Conservation (phyloP, 441 rosid species). For the Rhodomyrtus psidioides region DNA sequence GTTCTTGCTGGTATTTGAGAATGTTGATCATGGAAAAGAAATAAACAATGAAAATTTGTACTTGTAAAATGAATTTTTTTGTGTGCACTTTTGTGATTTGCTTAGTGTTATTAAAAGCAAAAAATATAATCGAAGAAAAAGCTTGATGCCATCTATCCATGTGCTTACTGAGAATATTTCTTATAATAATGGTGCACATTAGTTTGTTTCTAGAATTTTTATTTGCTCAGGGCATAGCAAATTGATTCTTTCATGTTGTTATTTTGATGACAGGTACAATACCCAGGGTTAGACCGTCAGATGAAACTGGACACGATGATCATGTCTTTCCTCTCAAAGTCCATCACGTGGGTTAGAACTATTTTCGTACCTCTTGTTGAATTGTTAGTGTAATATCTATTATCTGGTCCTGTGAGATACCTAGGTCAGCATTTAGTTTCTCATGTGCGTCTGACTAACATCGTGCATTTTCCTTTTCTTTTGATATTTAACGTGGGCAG, state of each 20-base stretch:
- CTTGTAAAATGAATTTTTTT: background rate
- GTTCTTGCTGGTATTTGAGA: background rate
- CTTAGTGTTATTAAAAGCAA: background rate
- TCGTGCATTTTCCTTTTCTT: background rate
- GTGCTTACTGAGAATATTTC: background rate
- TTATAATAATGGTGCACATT: background rate
- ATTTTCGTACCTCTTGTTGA: background rate
- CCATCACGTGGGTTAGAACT: conserved; percentile 48
- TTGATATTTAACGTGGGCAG: background rate
- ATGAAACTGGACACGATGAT: conserved; percentile 66
- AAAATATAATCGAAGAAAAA: background rate
- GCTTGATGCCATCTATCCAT: background rate
- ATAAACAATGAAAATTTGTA: background rate
- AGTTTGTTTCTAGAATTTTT: background rate
- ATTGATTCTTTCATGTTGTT: background rate
- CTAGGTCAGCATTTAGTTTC: background rate
- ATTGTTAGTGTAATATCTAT: background rate
- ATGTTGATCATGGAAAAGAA: background rate
- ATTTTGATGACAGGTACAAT: conserved; percentile 53
- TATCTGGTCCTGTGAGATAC: background rate
- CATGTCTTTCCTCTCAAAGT: conserved; percentile 69
- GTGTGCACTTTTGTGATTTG: background rate
- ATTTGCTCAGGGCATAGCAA: background rate
- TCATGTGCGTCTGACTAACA: background rate
- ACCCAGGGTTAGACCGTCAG: conserved; percentile 69